These are phyloP conservation scores for Trypethelium eluteriae DNA, from an alignment of 495 filamentous ascomycete genomes.

Conservation along the genomic window DNA sequence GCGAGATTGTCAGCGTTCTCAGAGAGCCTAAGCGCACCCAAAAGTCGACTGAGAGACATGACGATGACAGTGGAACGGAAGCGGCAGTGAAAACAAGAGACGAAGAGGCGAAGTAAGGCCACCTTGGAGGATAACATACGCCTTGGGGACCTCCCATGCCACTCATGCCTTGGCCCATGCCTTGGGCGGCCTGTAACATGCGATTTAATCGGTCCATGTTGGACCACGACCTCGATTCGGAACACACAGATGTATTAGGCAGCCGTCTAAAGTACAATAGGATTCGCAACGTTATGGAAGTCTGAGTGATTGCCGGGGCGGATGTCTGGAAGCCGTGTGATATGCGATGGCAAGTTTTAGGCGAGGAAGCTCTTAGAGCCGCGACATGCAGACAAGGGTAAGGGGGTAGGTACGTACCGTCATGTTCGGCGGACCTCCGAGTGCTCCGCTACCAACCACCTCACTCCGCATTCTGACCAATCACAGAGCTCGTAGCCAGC, in stretches of 20 bases:
- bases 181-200: conserved; percentile 70
- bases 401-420: neutral
- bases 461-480: neutral
- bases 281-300: neutral
- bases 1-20: neutral
- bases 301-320: neutral
- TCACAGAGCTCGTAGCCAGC: neutral
- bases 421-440: neutral
- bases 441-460: neutral
- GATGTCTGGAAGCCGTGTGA: neutral
- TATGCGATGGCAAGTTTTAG: neutral
- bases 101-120: no score
- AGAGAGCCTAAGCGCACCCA: neutral
- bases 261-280: neutral
- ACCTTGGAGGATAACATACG: neutral
- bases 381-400: neutral
- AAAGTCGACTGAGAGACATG: neutral
- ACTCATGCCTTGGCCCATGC: conserved; percentile 56
- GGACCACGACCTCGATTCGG: neutral
- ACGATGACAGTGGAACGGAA: neutral
- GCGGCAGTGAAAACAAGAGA: no score
- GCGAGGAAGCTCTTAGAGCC: neutral
- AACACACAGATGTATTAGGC: neutral
- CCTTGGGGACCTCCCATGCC: conserved; percentile 10
- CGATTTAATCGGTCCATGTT: conserved; percentile 79